These are phyloP conservation scores for Vaccinium vitisidaea DNA, from an alignment of 148 eudicot genomes.

Conservation along the genomic window DNA sequence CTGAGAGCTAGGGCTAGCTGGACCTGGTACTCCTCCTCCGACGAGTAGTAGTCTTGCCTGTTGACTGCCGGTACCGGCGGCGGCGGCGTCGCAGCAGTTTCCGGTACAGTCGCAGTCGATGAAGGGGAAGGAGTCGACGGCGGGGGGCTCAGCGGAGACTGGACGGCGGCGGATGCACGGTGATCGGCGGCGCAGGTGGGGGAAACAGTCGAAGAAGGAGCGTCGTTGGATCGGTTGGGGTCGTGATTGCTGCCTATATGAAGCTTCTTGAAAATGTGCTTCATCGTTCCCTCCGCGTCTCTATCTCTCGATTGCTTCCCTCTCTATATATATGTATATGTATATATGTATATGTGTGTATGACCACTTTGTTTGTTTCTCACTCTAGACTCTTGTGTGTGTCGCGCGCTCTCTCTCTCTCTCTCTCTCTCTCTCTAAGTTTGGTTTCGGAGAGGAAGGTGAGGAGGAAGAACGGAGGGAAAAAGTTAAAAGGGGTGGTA, in stretches of 20 bases:
- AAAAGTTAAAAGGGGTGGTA: neutral
- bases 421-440: neutral
- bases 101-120: conserved; percentile 7
- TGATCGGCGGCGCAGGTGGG: conserved; percentile 20
- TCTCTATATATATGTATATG: neutral
- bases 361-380: neutral
- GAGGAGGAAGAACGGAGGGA: conserved; percentile 13
- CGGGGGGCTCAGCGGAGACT: conserved; percentile 10
- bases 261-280: conserved; percentile 63
- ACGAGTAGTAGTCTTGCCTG: conserved; percentile 59
- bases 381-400: neutral
- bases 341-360: neutral
- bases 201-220: conserved; percentile 15
- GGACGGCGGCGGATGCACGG: conserved; percentile 3
- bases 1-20: conserved; percentile 95
- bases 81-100: conserved; percentile 2
- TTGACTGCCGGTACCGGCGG: conserved; percentile 1
- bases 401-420: neutral
- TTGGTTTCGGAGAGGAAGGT: neutral
- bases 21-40: conserved; percentile 95
- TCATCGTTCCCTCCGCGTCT: conserved; percentile 29
- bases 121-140: conserved; percentile 16
- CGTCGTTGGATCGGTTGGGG: conserved; percentile 44
- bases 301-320: neutral
- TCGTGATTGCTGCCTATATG: conserved; percentile 41